Evolutionary conservation across 768 basidiomycete species (phyloP).

Genomic region (Mycena pura): DNA sequence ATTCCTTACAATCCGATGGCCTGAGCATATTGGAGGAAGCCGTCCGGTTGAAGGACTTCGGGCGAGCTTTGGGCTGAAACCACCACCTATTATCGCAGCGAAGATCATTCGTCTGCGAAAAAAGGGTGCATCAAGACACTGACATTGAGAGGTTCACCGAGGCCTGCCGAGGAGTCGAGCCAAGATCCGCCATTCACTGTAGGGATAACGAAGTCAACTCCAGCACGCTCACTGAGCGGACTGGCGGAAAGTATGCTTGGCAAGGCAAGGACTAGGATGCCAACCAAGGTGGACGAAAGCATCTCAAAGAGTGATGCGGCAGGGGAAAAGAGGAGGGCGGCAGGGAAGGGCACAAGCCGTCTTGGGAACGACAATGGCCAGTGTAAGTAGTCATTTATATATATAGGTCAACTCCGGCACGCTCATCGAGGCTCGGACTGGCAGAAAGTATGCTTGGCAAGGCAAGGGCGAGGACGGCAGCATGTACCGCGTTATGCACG

Average conservation of each 20-base stretch:
- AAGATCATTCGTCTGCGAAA: background rate
- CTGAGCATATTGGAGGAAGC: slow-evolving; percentile 51
- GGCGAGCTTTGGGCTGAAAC: slow-evolving; percentile 54
- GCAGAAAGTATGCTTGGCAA: too few species aligned
- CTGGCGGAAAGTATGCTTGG: slow-evolving; percentile 14
- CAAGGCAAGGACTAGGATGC: slow-evolving; percentile 7
- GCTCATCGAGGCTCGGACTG: too few species aligned
- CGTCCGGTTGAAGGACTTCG: slow-evolving; percentile 45
- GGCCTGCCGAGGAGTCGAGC: slow-evolving; percentile 46
- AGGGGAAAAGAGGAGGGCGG: background rate
- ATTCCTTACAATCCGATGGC: slow-evolving; percentile 57
- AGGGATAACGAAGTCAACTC: slow-evolving; percentile 44
- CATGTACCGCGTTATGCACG: too few species aligned
- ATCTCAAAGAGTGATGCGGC: background rate
- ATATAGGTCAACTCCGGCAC: too few species aligned
- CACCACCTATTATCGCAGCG: slow-evolving; percentile 33
- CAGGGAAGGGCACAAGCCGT: slow-evolving; percentile 2
- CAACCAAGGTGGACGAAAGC: slow-evolving; percentile 11
- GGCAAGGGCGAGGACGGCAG: too few species aligned
- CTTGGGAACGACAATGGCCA: background rate
- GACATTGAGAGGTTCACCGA: slow-evolving; percentile 59
- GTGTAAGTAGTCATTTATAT: too few species aligned
- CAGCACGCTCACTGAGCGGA: slow-evolving; percentile 3
- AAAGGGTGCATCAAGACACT: slow-evolving; percentile 8
- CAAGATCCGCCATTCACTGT: slow-evolving; percentile 47